Evolutionary conservation across 495 filamentous ascomycete genomes (phyloP).

Genomic region (Podospora pseudoanserina): DNA sequence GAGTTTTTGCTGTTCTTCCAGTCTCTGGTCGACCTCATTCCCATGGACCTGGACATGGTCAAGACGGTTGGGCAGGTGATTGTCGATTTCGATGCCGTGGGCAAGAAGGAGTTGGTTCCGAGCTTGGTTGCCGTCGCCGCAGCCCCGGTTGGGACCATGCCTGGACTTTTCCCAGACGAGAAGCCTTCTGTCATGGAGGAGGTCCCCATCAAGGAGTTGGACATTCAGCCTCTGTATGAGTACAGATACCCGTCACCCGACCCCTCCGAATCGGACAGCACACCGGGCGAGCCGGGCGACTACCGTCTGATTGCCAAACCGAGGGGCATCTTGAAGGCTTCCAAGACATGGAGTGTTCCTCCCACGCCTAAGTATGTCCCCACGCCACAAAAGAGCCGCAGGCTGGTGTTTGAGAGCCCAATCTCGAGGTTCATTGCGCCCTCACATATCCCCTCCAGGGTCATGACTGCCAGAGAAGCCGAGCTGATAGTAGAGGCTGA

Average conservation of each 20-base stretch:
- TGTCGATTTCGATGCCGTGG: constrained; percentile 37
- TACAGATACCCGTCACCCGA: constrained; percentile 20
- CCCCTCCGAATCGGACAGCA: constrained; percentile 3
- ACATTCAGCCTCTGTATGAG: constrained; percentile 19
- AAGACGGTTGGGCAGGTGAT: constrained; percentile 29
- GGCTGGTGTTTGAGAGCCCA: constrained; percentile 27
- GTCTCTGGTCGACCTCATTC: constrained; percentile 6
- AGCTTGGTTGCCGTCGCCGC: constrained; percentile 22
- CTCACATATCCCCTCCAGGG: constrained; percentile 18
- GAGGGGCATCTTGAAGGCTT: constrained; percentile 28
- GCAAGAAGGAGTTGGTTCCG: constrained; percentile 37
- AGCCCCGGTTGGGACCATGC: constrained; percentile 13
- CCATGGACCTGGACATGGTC: constrained; percentile 1
- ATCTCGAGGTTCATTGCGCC: constrained; percentile 23
- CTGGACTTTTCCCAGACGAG: constrained; percentile 20
- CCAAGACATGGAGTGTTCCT: constrained; percentile 16
- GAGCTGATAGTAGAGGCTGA: constrained; percentile 11
- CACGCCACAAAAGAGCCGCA: constrained; percentile 26
- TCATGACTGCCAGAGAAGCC: constrained; percentile 18
- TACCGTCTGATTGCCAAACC: constrained; percentile 21
- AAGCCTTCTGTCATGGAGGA: constrained; percentile 21
- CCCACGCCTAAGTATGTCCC: constrained; percentile 23
- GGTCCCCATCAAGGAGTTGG: constrained; percentile 21
- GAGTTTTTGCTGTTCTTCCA: constrained; percentile 24
- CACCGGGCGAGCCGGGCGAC: constrained; percentile 3